Evolutionary conservation across 371 early-diverging fungal species (phyloP).

Genomic region (Capillidium heterosporum): DNA sequence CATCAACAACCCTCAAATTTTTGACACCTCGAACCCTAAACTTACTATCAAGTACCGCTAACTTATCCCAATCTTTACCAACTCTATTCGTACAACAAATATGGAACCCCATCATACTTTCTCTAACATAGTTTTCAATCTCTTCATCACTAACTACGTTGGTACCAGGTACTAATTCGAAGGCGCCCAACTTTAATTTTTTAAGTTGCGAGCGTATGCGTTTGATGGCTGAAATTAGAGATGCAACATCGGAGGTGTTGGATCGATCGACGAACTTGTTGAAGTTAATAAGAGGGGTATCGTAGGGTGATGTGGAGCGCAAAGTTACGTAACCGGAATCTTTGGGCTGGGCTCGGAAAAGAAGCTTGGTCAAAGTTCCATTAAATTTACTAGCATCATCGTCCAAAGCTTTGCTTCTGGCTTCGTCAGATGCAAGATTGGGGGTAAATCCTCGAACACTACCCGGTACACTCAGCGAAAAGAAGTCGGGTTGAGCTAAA

Average conservation of each 20-base stretch:
- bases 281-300: slow-evolving; percentile 4
- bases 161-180: neutral
- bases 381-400: neutral
- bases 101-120: slow-evolving; percentile 4
- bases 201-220: neutral
- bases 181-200: too few species aligned
- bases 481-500: neutral
- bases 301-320: neutral
- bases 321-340: neutral
- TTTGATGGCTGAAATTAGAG: neutral
- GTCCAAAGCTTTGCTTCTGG: too few species aligned
- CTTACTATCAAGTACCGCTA: slow-evolving; percentile 11
- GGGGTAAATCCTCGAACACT: neutral
- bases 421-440: neutral
- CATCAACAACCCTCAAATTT: slow-evolving; percentile 19
- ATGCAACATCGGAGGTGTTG: neutral
- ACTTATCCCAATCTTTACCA: slow-evolving; percentile 10
- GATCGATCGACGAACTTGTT: neutral
- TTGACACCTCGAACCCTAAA: slow-evolving; percentile 16
- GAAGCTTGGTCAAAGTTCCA: neutral
- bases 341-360: slow-evolving; percentile 1
- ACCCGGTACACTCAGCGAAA: neutral
- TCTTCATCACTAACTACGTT: neutral
- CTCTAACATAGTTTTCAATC: neutral
- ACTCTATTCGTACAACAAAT: slow-evolving; percentile 14